phyloP scores from a whole-genome alignment of 2,329 filamentous ascomycete genomes.

The Epichloe sp. region DNA sequence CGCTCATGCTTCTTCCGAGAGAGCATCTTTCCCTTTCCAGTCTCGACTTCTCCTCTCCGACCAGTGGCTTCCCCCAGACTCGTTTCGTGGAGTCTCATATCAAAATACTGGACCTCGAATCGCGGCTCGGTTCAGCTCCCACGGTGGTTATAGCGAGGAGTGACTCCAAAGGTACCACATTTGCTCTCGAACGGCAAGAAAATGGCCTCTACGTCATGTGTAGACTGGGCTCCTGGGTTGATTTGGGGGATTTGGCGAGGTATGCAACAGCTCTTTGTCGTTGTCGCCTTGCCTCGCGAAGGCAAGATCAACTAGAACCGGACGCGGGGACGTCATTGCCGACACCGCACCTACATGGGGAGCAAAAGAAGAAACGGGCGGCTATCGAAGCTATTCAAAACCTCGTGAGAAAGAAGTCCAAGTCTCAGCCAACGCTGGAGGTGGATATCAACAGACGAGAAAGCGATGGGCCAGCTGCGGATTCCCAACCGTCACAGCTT shows the following conservation, averaged over 20 bases:
- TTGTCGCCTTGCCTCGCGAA: conserved; percentile 16
- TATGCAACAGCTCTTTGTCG: conserved; percentile 30
- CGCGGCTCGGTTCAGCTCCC: conserved; percentile 38
- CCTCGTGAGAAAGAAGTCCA: conserved; percentile 39
- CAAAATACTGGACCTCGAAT: conserved; percentile 50
- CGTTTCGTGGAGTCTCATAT: conserved; percentile 49
- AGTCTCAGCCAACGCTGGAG: conserved; percentile 30
- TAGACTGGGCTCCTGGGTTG: conserved; percentile 54
- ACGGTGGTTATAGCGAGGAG: conserved; percentile 49
- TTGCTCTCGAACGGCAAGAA: conserved; percentile 53
- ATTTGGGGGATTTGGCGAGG: conserved; percentile 38
- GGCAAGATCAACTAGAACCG: conserved; percentile 8
- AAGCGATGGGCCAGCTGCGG: conserved; percentile 9
- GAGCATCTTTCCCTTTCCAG: conserved; percentile 46
- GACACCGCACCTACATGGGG: conserved; percentile 33
- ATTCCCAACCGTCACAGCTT: conserved; percentile 7
- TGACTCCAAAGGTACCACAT: conserved; percentile 39
- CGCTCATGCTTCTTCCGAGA: conserved; percentile 49
- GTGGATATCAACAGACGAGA: conserved; percentile 14
- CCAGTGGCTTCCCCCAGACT: conserved; percentile 38
- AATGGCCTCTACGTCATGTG: conserved; percentile 53
- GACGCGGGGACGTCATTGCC: conserved; percentile 18
- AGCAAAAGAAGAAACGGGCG: conserved; percentile 40
- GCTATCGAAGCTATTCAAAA: conserved; percentile 53
- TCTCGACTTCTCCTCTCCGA: conserved; percentile 42